These are phyloP conservation scores for Phytopythium kandeliae DNA, from an alignment of 352 stramenopile species.

Conservation along the genomic window DNA sequence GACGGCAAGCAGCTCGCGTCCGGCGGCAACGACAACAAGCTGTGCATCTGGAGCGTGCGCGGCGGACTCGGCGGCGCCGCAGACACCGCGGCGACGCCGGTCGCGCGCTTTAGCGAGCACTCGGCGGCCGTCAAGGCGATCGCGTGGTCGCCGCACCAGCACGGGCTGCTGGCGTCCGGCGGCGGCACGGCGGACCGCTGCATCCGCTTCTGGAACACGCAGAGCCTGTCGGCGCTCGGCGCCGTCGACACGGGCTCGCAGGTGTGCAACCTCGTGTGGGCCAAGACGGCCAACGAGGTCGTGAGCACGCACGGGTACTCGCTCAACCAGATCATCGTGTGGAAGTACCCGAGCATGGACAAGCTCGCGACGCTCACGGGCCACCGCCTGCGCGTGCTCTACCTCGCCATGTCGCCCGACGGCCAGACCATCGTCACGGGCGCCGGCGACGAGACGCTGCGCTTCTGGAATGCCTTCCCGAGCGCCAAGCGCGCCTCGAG, in stretches of 20 bases:
- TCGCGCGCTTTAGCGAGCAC: conserved; percentile 93
- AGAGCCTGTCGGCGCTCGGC: conserved; percentile 85
- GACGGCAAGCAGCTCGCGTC: conserved; percentile 89
- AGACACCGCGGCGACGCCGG: conserved; percentile 26
- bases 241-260: conserved; percentile 95
- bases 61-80: conserved; percentile 12
- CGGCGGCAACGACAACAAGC: conserved; percentile 98
- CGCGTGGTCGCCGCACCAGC: conserved; percentile 95
- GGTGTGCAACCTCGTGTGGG: conserved; percentile 98
- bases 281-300: conserved; percentile 96
- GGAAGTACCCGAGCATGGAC: conserved; percentile 95
- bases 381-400: conserved; percentile 95
- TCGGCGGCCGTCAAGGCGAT: conserved; percentile 97
- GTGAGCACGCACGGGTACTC: conserved; percentile 99
- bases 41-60: conserved; percentile 94
- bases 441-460: conserved; percentile 95
- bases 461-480: conserved; percentile 98
- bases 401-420: conserved; percentile 96
- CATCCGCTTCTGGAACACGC: conserved; percentile 98
- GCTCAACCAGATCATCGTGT: conserved; percentile 97
- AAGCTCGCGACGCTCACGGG: conserved; percentile 96
- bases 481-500: conserved; percentile 35
- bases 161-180: conserved; percentile 93
- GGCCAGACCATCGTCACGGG: conserved; percentile 97
- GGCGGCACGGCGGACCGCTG: conserved; percentile 95